Evolutionary conservation across 1,284 basidiomycete species (phyloP).

Genomic region (Cutaneotrichosporon sp.): DNA sequence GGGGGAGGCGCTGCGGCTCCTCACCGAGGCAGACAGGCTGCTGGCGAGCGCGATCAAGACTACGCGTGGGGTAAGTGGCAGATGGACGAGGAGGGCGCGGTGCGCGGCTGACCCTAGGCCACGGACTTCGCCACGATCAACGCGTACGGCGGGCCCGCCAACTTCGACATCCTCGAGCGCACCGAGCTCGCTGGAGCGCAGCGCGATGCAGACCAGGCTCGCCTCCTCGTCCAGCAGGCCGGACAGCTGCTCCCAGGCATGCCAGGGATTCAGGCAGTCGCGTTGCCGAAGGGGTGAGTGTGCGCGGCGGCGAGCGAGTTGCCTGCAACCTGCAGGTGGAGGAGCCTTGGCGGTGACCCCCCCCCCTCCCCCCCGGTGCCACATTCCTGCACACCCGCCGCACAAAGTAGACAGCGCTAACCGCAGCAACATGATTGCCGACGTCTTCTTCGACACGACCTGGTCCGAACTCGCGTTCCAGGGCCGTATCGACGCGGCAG

Average conservation of each 20-base stretch:
- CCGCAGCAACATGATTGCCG: conserved; percentile 22
- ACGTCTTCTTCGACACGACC: conserved; percentile 30
- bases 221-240: conserved; percentile 25
- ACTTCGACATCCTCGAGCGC: conserved; percentile 19
- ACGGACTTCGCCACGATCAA: background rate
- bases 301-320: background rate
- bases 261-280: conserved; percentile 9
- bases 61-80: background rate
- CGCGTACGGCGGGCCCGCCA: conserved; percentile 1
- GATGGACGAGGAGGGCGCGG: too few species aligned
- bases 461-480: conserved; percentile 29
- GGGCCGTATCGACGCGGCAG: conserved; percentile 14
- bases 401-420: background rate
- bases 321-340: too few species aligned
- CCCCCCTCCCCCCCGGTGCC: too few species aligned
- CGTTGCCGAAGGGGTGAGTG: conserved; percentile 24
- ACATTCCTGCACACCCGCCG: too few species aligned
- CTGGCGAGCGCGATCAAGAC: conserved; percentile 6
- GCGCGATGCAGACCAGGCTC: conserved; percentile 23
- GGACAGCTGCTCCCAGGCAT: conserved; percentile 20
- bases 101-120: conserved; percentile 1
- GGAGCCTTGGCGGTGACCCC: too few species aligned
- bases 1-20: conserved; percentile 18
- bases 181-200: conserved; percentile 25
- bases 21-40: conserved; percentile 16